Evolutionary conservation across 768 basidiomycete species (phyloP).

Genomic region (Pholiota conissans): DNA sequence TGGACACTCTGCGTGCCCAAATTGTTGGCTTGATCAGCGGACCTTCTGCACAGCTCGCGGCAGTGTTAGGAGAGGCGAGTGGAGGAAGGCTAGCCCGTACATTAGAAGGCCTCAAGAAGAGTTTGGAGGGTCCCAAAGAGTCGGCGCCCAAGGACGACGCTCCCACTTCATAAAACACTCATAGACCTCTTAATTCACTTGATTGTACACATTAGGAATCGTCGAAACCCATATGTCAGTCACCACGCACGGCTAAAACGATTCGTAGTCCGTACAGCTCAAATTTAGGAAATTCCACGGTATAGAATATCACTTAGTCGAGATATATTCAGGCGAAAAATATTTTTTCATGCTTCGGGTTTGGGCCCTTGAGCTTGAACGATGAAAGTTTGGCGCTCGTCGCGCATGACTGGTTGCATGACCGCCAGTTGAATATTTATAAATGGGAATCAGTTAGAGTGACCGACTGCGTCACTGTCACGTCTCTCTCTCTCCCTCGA

Average conservation of each 20-base stretch:
- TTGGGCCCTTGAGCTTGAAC: too few relatives aligned
- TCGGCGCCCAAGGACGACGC: not conserved
- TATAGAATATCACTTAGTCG: too few relatives aligned
- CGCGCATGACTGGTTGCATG: too few relatives aligned
- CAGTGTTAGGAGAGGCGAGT: conserved; percentile 48
- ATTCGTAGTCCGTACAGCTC: too few relatives aligned
- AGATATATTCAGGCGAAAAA: too few relatives aligned
- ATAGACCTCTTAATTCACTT: not conserved
- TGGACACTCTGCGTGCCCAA: conserved; percentile 78
- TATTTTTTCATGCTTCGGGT: too few relatives aligned
- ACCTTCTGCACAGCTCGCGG: conserved; percentile 73
- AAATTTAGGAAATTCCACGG: too few relatives aligned
- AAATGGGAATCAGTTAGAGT: conserved; percentile 6
- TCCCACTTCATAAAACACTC: not conserved
- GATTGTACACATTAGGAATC: not conserved
- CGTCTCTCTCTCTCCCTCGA: conserved; percentile 2
- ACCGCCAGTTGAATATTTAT: too few relatives aligned
- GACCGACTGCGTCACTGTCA: not conserved
- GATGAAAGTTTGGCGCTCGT: too few relatives aligned
- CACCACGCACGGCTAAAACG: not conserved
- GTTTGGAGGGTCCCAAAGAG: conserved; percentile 46
- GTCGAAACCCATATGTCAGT: not conserved
- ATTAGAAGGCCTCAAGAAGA: conserved; percentile 71
- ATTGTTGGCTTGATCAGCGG: conserved; percentile 81
- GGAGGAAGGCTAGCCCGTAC: conserved; percentile 74